These are phyloP conservation scores for Trichoderma atroviride DNA, from an alignment of 2,329 filamentous ascomycete genomes.

Conservation along the genomic window DNA sequence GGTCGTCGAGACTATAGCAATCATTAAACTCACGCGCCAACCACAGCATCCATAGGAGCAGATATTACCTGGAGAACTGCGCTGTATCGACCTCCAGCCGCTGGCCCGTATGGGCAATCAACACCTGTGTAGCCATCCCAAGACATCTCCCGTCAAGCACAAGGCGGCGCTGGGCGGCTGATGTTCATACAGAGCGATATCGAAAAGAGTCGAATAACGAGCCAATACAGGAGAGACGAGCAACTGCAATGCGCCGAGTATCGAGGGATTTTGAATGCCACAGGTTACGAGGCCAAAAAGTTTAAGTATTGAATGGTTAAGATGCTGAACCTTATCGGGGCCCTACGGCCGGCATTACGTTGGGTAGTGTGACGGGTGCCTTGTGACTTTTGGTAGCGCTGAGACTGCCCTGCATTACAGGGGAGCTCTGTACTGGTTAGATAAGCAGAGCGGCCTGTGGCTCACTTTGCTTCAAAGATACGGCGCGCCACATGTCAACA, in stretches of 20 bases:
- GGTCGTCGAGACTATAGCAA: constrained; percentile 71
- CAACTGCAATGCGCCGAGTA: neutral
- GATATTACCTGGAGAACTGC: constrained; percentile 69
- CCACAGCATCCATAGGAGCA: constrained; percentile 18
- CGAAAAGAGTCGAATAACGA: neutral
- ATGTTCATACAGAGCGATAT: constrained; percentile 9
- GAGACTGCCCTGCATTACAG: neutral
- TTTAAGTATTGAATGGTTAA: neutral
- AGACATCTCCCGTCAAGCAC: constrained; percentile 50
- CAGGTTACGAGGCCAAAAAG: constrained; percentile 10
- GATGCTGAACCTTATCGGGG: constrained; percentile 4
- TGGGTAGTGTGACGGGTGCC: constrained; percentile 38
- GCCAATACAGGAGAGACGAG: neutral
- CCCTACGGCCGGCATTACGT: neutral
- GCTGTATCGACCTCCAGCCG: constrained; percentile 77
- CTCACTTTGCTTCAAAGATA: neutral
- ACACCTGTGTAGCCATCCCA: constrained; percentile 86
- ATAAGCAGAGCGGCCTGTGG: constrained; percentile 19
- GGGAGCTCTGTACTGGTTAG: neutral
- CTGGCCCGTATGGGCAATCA: constrained; percentile 91
- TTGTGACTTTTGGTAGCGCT: constrained; percentile 36
- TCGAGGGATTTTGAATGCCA: neutral
- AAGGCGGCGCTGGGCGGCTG: constrained; percentile 36
- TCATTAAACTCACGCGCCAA: neutral
- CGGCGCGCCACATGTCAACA: constrained; percentile 6